Evolutionary conservation across 768 basidiomycete genomes (phyloP).

Genomic region (Lepiota brunneoincarnata): DNA sequence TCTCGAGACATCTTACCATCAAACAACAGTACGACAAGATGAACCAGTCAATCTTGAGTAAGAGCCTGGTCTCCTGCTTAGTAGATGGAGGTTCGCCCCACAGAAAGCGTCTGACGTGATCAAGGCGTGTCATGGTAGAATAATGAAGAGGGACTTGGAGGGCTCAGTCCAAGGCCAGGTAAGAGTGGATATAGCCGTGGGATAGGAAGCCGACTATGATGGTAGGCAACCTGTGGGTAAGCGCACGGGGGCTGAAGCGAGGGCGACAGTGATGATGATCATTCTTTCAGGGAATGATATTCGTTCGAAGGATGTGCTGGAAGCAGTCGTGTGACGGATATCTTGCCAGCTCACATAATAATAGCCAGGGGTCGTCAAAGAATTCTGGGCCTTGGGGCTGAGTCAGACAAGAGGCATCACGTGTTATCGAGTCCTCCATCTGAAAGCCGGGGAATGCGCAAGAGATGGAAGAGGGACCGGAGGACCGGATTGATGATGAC

Average conservation of each 20-base stretch:
- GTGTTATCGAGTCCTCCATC: no score
- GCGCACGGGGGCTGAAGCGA: no score
- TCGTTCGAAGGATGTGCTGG: no score
- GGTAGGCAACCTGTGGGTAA: no score
- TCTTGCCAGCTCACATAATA: no score
- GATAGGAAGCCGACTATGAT: not conserved
- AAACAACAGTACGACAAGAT: conserved; percentile 71
- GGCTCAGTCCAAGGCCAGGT: not conserved
- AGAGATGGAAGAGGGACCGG: not conserved
- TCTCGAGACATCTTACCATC: conserved; percentile 39
- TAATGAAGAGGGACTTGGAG: conserved; percentile 1
- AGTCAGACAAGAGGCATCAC: no score
- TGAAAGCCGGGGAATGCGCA: not conserved
- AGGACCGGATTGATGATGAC: conserved; percentile 1
- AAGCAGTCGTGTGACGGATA: no score
- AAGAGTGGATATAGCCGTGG: not conserved
- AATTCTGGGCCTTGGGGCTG: no score
- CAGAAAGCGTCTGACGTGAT: conserved; percentile 13
- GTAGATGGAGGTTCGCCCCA: conserved; percentile 37
- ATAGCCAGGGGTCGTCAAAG: no score
- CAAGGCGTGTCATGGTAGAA: conserved; percentile 18
- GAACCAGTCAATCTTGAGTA: conserved; percentile 65
- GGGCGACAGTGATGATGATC: no score
- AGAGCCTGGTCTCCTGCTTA: conserved; percentile 44
- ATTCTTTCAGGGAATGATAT: no score